Evolutionary conservation across 2,329 filamentous ascomycete genomes (phyloP), one percentile per base, ranked within the genome.

Genomic region (Aspergillus sp.): DNA sequence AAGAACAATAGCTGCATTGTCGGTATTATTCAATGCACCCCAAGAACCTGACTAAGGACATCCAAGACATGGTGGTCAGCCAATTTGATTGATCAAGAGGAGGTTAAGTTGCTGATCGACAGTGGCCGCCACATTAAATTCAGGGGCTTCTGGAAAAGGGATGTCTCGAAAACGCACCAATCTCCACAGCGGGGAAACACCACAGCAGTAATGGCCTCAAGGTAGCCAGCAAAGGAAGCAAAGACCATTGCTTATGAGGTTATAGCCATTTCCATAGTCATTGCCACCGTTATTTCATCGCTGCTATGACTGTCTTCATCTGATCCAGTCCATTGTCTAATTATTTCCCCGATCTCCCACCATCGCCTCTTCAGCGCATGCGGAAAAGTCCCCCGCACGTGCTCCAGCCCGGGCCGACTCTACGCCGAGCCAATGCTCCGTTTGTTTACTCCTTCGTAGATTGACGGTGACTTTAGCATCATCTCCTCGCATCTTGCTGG

Each of bases 381-480:
- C 19, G 19, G 19, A 19, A 19, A 19, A 19, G 19, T 4, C 4
- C 41, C 42, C 42, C 48, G 40, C 51, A 53, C 49, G 51, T 51
- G 51, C 49, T 34, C 34, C 29, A 34, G 46, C 47, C 48, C 53
- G 53, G 58, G 45, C 56, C 51, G 52, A 53, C 47, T 50, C 31
- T 46, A 10, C 9, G 12, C 43, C 43, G 43, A 54, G 19, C 19
- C 19, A 9, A 7, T 33, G 27, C 11, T 26, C 42, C 29, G 46
- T 37, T 51, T 54, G 51, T 52, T 55, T 57, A 51, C 47, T 47
- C 43, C 19, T 19, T 19, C 19, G 19, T 19, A 19, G 19, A 19
- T 19, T 2, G 19, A 19, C 19, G 19, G 19, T 19, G 19, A 19
- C 2, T 19, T 19, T 2, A 19, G 19, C 19, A 19, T 4, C 19